Evolutionary conservation across 495 filamentous ascomycete genomes (phyloP).

Genomic region (Xylaria longipes): DNA sequence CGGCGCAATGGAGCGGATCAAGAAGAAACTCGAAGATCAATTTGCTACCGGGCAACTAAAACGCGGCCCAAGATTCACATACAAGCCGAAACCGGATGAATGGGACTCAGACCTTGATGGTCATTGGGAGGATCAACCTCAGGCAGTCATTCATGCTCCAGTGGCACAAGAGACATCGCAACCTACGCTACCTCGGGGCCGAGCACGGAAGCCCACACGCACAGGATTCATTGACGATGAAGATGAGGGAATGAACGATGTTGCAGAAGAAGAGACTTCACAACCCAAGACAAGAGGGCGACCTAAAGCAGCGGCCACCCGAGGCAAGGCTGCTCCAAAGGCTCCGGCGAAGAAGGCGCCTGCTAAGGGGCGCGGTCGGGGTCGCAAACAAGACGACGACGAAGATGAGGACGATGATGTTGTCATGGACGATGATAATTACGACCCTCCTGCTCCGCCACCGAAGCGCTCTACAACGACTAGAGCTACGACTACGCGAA

Average conservation of each 20-base stretch:
- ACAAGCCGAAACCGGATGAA: conserved; percentile 75
- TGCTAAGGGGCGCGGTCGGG: conserved; percentile 44
- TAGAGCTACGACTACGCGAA: conserved; percentile 46
- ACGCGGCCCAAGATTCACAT: conserved; percentile 58
- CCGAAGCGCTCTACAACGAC: conserved; percentile 42
- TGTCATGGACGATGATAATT: conserved; percentile 68
- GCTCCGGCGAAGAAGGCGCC: conserved; percentile 46
- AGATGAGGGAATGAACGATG: conserved; percentile 48
- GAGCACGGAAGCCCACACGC: conserved; percentile 33
- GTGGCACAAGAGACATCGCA: conserved; percentile 53
- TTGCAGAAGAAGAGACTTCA: conserved; percentile 35
- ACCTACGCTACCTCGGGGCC: conserved; percentile 38
- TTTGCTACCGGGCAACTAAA: conserved; percentile 73
- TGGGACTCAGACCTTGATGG: conserved; percentile 93
- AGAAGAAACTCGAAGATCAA: conserved; percentile 70
- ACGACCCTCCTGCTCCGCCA: conserved; percentile 50
- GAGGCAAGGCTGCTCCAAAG: conserved; percentile 49
- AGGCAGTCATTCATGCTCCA: conserved; percentile 62
- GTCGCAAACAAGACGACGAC: conserved; percentile 64
- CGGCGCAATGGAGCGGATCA: conserved; percentile 73
- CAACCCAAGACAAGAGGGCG: conserved; percentile 36
- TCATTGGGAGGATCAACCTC: conserved; percentile 79
- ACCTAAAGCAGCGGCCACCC: conserved; percentile 41
- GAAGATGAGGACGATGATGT: conserved; percentile 69
- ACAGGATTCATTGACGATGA: conserved; percentile 43